Conservation (phyloP, 2,329 filamentous ascomycete species). For the Aspergillus spinulosporus region DNA sequence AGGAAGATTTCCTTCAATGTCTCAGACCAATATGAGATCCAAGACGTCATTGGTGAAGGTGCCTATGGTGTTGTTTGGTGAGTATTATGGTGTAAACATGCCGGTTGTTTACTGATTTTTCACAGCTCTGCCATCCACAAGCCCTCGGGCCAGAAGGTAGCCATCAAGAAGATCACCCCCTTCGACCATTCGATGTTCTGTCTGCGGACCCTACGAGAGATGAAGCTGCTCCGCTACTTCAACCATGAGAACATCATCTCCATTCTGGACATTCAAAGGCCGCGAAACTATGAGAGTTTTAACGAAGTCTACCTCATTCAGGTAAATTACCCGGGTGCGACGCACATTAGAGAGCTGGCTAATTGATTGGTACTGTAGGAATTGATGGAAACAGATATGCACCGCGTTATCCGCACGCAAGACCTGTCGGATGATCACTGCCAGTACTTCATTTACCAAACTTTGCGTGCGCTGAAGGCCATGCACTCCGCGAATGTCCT, state of each 20-base stretch:
- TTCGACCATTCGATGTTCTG: slow-evolving; percentile 99
- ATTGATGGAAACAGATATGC: slow-evolving; percentile 99
- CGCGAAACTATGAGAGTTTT: slow-evolving; percentile 91
- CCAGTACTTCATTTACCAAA: slow-evolving; percentile 99
- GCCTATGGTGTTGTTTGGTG: slow-evolving; percentile 99
- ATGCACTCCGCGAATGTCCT: slow-evolving; percentile 99
- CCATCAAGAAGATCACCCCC: slow-evolving; percentile 99
- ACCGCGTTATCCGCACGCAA: slow-evolving; percentile 96
- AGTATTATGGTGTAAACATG: slow-evolving; percentile 37
- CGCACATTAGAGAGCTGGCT: not conserved
- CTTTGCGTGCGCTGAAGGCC: slow-evolving; percentile 91
- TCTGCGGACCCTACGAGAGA: slow-evolving; percentile 91
- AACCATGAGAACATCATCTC: slow-evolving; percentile 99
- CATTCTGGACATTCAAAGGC: slow-evolving; percentile 98
- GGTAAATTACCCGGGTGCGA: slow-evolving; percentile 52
- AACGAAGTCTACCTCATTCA: slow-evolving; percentile 98
- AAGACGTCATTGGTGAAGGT: slow-evolving; percentile 98
- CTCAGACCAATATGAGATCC: slow-evolving; percentile 98
- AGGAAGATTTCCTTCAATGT: slow-evolving; percentile 99
- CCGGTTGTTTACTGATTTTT: slow-evolving; percentile 17
- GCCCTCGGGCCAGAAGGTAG: slow-evolving; percentile 95
- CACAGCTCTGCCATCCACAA: slow-evolving; percentile 92
- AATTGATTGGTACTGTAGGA: slow-evolving; percentile 58
- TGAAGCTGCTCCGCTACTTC: slow-evolving; percentile 98
- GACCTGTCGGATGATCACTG: slow-evolving; percentile 98